phyloP scores from a whole-genome alignment of 768 basidiomycete species.

The Kondoa malvinella region DNA sequence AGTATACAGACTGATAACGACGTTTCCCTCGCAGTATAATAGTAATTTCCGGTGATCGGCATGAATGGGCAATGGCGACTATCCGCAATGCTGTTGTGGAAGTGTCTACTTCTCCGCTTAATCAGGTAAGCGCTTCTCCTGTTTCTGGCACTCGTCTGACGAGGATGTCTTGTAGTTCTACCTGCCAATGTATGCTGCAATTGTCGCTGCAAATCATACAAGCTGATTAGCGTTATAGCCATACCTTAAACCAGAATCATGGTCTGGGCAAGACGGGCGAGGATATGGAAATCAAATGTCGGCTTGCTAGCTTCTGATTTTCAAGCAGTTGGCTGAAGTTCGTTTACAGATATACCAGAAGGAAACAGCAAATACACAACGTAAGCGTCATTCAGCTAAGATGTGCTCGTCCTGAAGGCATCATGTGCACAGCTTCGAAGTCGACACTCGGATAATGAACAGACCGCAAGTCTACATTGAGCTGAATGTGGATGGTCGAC shows the following conservation, averaged over 20 bases:
- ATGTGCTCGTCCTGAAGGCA: not conserved
- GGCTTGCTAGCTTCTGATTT: not conserved
- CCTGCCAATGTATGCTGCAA: slow-evolving; percentile 27
- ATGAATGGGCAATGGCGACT: slow-evolving; percentile 52
- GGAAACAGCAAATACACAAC: slow-evolving; percentile 58
- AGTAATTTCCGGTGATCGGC: slow-evolving; percentile 47
- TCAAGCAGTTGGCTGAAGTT: slow-evolving; percentile 31
- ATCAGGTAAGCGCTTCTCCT: too few relatives aligned
- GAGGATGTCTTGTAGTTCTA: too few relatives aligned
- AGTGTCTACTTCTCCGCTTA: slow-evolving; percentile 47
- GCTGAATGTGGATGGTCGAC: slow-evolving; percentile 43
- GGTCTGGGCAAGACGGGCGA: slow-evolving; percentile 24
- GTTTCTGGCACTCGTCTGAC: too few relatives aligned
- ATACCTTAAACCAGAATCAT: slow-evolving; percentile 21
- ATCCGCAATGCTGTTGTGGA: slow-evolving; percentile 38
- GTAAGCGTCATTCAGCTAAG: too few relatives aligned
- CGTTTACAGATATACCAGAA: slow-evolving; percentile 44
- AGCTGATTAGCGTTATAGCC: too few relatives aligned
- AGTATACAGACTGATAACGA: not conserved
- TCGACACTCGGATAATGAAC: slow-evolving; percentile 45
- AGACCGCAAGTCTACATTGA: slow-evolving; percentile 44
- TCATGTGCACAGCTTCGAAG: slow-evolving; percentile 36
- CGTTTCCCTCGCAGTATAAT: slow-evolving; percentile 13
- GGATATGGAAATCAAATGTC: slow-evolving; percentile 25
- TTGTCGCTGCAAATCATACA: too few relatives aligned